Conservation (phyloP, 768 basidiomycete genomes). For the Strobilomyces dryophilus region DNA sequence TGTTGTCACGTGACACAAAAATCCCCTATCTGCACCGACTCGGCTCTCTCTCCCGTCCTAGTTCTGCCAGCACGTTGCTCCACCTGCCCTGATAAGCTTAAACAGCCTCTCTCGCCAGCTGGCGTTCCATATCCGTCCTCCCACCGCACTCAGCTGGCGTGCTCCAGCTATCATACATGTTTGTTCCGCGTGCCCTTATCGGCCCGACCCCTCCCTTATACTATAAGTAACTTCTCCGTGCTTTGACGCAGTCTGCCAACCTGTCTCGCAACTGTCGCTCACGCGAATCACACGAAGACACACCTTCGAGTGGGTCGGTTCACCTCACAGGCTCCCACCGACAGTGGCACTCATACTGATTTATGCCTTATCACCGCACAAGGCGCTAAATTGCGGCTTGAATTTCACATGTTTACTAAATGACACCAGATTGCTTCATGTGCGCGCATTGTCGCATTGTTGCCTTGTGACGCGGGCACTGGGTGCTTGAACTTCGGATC, state of each 20-base stretch:
- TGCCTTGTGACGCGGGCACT: background rate
- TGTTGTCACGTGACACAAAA: slow-evolving; percentile 15
- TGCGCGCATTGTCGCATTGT: background rate
- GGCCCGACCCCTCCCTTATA: background rate
- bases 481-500: background rate
- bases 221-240: too few species aligned
- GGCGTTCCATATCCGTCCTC: slow-evolving; percentile 1
- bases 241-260: too few species aligned
- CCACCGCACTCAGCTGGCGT: background rate
- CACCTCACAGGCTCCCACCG: background rate
- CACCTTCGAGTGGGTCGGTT: background rate
- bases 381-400: background rate
- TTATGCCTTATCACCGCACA: background rate
- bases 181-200: slow-evolving; percentile 4
- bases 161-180: background rate
- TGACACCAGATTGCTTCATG: background rate
- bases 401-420: background rate
- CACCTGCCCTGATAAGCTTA: background rate
- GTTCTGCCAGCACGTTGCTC: background rate
- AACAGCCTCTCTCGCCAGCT: background rate
- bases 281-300: background rate
- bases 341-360: background rate
- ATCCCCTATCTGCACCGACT: slow-evolving; percentile 9
- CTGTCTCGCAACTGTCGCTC: background rate
- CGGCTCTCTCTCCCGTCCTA: slow-evolving; percentile 3